These are phyloP conservation scores for Starmerella bacillaris DNA, from an alignment of 805 yeast species.

Conservation along the genomic window DNA sequence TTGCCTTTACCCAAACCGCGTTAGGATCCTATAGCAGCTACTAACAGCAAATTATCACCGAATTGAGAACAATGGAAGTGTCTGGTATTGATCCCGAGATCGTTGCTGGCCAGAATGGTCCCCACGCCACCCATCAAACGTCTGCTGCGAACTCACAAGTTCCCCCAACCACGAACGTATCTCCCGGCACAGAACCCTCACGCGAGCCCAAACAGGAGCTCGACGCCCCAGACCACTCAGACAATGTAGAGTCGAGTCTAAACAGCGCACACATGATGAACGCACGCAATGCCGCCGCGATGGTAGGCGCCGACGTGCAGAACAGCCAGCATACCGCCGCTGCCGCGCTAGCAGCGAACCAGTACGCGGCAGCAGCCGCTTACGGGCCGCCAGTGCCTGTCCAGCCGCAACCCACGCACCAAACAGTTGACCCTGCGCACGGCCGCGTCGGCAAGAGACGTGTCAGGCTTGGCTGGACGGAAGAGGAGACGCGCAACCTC, in stretches of 20 bases:
- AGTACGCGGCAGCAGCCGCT: slow-evolving; percentile 16
- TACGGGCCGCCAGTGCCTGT: slow-evolving; percentile 15
- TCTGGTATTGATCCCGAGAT: slow-evolving; percentile 22
- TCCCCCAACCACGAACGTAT: slow-evolving; percentile 8
- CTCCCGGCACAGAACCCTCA: neutral
- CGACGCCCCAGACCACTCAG: slow-evolving; percentile 4
- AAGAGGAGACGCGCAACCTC: slow-evolving; percentile 27
- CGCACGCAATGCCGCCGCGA: slow-evolving; percentile 8
- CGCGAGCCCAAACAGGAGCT: slow-evolving; percentile 3
- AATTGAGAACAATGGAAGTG: slow-evolving; percentile 14
- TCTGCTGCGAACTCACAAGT: slow-evolving; percentile 12
- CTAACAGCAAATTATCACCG: neutral
- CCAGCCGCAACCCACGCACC: slow-evolving; percentile 5
- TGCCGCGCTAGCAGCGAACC: slow-evolving; percentile 11
- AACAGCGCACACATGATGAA: slow-evolving; percentile 4
- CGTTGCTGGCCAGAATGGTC: slow-evolving; percentile 19
- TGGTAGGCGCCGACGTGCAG: slow-evolving; percentile 3
- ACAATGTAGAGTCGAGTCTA: slow-evolving; percentile 3
- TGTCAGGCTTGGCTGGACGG: slow-evolving; percentile 27
- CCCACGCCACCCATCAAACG: slow-evolving; percentile 8
- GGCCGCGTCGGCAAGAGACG: slow-evolving; percentile 22
- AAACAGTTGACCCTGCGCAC: slow-evolving; percentile 8
- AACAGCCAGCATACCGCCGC: slow-evolving; percentile 10
- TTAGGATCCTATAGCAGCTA: slow-evolving; percentile 1
- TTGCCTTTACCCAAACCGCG: slow-evolving; percentile 18